Conservation (phyloP, 345 rosid genomes). For the Durio zibethinus region DNA sequence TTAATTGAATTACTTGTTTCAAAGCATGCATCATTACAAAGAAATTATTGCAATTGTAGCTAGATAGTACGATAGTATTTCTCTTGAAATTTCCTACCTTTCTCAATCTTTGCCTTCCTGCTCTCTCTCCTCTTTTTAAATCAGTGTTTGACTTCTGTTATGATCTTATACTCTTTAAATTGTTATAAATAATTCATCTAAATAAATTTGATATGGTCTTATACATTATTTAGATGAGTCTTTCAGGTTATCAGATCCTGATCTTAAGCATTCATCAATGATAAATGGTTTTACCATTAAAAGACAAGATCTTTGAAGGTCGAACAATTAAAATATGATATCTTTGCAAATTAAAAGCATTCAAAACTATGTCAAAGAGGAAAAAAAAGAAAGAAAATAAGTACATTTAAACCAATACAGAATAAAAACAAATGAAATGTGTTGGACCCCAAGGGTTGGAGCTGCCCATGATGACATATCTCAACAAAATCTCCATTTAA, state of each 20-base stretch:
- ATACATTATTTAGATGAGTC: neutral
- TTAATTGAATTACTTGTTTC: neutral
- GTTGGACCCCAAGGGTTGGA: conserved; percentile 28
- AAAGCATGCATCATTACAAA: conserved; percentile 3
- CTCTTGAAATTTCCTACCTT: neutral
- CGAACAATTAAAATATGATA: neutral
- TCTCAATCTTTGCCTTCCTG: neutral
- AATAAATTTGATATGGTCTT: no score
- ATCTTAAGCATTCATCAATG: neutral
- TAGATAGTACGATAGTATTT: neutral
- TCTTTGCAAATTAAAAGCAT: conserved; percentile 8
- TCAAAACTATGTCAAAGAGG: neutral
- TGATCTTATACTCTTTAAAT: neutral
- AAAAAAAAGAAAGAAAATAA: neutral
- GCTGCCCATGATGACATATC: conserved; percentile 37
- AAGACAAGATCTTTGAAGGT: conserved; percentile 14
- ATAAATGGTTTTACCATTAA: neutral
- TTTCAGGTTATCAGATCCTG: neutral
- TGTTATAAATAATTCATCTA: no score
- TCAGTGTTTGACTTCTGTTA: neutral
- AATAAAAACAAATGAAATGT: conserved; percentile 20
- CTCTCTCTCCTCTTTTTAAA: neutral
- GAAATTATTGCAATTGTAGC: neutral
- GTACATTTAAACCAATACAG: neutral
- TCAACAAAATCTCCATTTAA: neutral